These are phyloP conservation scores for Colletotrichum navitas DNA, from an alignment of 2,329 filamentous ascomycete species.

Conservation along the genomic window DNA sequence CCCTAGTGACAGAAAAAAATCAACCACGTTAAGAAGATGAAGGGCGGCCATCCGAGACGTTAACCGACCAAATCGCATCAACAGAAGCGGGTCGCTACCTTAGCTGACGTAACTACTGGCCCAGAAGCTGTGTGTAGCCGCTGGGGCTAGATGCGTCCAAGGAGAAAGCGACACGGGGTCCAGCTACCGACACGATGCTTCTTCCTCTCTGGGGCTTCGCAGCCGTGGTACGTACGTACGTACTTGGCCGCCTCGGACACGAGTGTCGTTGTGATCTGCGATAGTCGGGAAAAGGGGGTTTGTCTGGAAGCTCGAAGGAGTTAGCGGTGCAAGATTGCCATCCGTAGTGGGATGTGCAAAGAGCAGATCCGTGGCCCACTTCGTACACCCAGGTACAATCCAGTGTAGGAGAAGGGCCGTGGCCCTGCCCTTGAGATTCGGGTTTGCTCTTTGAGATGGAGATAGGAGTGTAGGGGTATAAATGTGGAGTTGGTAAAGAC, in stretches of 20 bases:
- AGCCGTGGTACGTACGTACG: too few relatives aligned
- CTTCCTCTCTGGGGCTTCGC: constrained; percentile 1
- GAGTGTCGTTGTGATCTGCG: constrained; percentile 1
- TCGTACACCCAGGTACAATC: constrained; percentile 7
- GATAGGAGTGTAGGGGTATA: not conserved
- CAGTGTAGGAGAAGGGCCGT: constrained; percentile 7
- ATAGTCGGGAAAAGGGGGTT: constrained; percentile 9
- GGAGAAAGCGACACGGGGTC: not conserved
- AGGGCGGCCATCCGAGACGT: constrained; percentile 23
- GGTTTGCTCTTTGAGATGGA: constrained; percentile 14
- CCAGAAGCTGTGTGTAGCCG: constrained; percentile 28
- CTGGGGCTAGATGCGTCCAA: constrained; percentile 23
- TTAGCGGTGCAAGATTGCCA: constrained; percentile 2
- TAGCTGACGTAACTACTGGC: constrained; percentile 29
- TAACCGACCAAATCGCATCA: constrained; percentile 34
- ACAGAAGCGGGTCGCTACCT: constrained; percentile 15
- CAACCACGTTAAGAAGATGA: constrained; percentile 17
- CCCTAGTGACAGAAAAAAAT: constrained; percentile 12
- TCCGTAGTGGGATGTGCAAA: constrained; percentile 24
- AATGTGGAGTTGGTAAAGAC: not conserved
- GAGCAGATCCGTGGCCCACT: constrained; percentile 31
- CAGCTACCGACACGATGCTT: constrained; percentile 28
- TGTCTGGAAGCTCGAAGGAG: constrained; percentile 29
- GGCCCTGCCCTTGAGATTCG: constrained; percentile 9
- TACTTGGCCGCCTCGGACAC: constrained; percentile 2